Conservation (phyloP, 345 rosid genomes). For the Fremontodendron californicum region DNA sequence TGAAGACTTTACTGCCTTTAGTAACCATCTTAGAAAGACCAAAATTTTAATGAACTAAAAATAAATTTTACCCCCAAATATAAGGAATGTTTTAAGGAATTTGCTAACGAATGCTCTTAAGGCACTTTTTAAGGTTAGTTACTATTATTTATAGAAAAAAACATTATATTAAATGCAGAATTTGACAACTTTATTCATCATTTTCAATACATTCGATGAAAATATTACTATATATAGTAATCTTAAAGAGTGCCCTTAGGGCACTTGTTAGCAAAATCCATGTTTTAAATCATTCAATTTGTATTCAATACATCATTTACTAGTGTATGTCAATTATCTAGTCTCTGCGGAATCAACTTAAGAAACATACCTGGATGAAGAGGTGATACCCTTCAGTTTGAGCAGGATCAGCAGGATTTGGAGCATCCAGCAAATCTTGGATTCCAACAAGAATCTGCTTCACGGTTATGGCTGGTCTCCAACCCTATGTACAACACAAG, state of each 20-base stretch:
- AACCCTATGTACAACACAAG: constrained; percentile 45
- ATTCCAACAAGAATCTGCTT: constrained; percentile 91
- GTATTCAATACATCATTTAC: background rate
- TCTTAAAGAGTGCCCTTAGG: no score
- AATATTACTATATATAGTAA: no score
- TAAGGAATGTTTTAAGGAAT: background rate
- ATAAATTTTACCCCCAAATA: background rate
- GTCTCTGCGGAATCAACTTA: background rate
- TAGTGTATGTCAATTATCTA: background rate
- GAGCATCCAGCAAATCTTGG: constrained; percentile 84
- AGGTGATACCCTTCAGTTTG: constrained; percentile 92
- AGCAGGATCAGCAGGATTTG: constrained; percentile 86
- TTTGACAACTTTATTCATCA: no score
- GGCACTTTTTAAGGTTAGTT: no score
- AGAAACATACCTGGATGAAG: constrained; percentile 64
- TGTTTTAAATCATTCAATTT: background rate
- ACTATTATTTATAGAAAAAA: no score
- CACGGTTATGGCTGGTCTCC: constrained; percentile 93
- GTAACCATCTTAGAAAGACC: background rate
- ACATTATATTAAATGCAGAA: no score
- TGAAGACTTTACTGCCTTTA: background rate
- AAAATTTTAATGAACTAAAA: background rate
- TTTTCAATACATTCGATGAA: no score
- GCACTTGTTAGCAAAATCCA: no score
- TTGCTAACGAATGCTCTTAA: no score